A percentile compares a stretch with the other conserved stretches of the same genome.
These are phyloP conservation scores for Pseudogymnoascus sp. DNA, from an alignment of 2,329 filamentous ascomycete genomes.

Conservation along the genomic window DNA sequence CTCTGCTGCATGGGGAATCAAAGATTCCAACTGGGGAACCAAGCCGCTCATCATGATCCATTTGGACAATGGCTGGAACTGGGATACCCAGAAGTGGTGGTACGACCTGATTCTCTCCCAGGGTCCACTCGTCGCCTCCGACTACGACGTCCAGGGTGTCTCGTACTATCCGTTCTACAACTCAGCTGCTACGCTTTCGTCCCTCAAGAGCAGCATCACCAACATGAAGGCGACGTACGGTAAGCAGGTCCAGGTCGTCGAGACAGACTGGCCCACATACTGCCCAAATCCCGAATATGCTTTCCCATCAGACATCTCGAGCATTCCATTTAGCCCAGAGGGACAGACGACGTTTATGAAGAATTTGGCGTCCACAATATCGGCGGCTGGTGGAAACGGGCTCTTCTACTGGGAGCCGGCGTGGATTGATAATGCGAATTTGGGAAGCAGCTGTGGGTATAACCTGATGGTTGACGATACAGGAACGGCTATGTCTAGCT, in stretches of 20 bases:
- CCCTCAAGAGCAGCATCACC: conserved; percentile 46
- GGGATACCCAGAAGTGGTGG: conserved; percentile 56
- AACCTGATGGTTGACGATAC: conserved; percentile 54
- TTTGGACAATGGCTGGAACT: conserved; percentile 69
- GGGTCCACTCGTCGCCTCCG: conserved; percentile 42
- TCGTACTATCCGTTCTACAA: conserved; percentile 69
- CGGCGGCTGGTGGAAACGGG: conserved; percentile 47
- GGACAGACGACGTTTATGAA: conserved; percentile 58
- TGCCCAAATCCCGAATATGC: conserved; percentile 50
- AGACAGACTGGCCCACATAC: conserved; percentile 61
- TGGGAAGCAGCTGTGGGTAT: conserved; percentile 58
- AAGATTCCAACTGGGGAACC: conserved; percentile 48
- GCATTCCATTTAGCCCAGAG: conserved; percentile 53
- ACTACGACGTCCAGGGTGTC: conserved; percentile 66
- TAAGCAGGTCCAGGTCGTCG: conserved; percentile 61
- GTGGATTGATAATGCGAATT: conserved; percentile 57
- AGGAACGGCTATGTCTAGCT: conserved; percentile 47
- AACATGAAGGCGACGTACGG: conserved; percentile 55
- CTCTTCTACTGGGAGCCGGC: conserved; percentile 70
- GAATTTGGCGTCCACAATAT: conserved; percentile 49
- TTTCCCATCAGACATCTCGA: conserved; percentile 53
- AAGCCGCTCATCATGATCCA: conserved; percentile 67
- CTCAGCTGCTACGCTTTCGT: conserved; percentile 47
- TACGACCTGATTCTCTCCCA: conserved; percentile 50
- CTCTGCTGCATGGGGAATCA: conserved; percentile 56